Percentiles rank a stretch among this genome's conserved stretches.
phyloP scores from a whole-genome alignment of 139 green algal species.

The Chlorella sp. region DNA sequence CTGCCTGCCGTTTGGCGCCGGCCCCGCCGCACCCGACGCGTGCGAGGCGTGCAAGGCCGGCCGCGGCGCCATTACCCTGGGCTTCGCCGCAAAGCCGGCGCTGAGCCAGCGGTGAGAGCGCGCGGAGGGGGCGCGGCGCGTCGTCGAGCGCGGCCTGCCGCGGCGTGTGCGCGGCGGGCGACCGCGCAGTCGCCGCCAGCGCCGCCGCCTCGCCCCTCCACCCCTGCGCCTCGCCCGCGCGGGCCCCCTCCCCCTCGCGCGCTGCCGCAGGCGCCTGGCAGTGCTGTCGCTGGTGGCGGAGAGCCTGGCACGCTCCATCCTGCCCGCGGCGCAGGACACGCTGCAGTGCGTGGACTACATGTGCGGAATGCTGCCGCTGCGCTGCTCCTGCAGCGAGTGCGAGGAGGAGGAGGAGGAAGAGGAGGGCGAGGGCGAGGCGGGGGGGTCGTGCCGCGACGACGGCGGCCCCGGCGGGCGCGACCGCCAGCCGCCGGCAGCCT shows the following conservation, averaged over 20 bases:
- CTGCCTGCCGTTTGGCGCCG: constrained; percentile 12
- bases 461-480: not conserved
- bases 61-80: no score
- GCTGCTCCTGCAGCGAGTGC: constrained; percentile 11
- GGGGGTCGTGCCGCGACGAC: not conserved
- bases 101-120: no score
- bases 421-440: not conserved
- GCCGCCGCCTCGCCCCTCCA: no score
- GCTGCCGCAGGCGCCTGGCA: not conserved
- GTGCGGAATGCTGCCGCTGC: not conserved
- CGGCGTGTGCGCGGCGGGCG: no score
- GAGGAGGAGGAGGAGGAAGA: constrained; percentile 8
- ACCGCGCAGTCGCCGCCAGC: no score
- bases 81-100: no score
- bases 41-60: no score
- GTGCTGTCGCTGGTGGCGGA: constrained; percentile 6
- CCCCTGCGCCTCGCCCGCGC: no score
- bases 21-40: no score
- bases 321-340: constrained; percentile 1
- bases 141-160: no score
- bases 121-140: no score
- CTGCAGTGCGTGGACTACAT: constrained; percentile 16
- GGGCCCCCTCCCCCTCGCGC: no score
- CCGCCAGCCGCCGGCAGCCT: not conserved
- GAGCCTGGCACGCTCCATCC: constrained; percentile 12